Conservation (phyloP, 805 yeast genomes). For the Pichia californica region DNA sequence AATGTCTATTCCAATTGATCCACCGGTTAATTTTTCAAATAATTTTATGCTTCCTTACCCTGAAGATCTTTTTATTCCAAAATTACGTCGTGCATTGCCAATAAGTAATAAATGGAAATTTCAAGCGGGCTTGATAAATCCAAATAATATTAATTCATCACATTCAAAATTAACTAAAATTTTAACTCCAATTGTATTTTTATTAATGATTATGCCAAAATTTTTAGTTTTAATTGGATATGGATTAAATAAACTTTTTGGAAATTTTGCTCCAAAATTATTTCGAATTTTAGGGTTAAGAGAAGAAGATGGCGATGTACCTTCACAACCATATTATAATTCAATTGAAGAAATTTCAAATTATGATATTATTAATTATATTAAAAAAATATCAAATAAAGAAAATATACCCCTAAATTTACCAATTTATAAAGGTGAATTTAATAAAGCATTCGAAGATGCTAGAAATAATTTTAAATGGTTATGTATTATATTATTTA, state of each 20-base stretch:
- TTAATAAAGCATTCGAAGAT: conserved; percentile 36
- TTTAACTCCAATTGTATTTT: conserved; percentile 38
- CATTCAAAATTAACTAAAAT: conserved; percentile 4
- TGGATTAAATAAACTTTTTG: conserved; percentile 31
- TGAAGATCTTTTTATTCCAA: conserved; percentile 24
- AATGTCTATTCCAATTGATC: not conserved
- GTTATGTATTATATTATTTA: conserved; percentile 47
- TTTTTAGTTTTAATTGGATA: conserved; percentile 32
- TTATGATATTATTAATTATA: conserved; percentile 14
- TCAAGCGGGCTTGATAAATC: conserved; percentile 23
- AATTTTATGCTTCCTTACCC: not conserved
- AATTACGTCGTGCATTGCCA: conserved; percentile 31
- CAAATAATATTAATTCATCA: not conserved
- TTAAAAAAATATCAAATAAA: conserved; percentile 20
- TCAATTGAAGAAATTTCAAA: conserved; percentile 15
- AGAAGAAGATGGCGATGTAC: conserved; percentile 27
- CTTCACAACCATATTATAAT: conserved; percentile 23
- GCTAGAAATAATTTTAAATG: conserved; percentile 41
- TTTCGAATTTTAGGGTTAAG: conserved; percentile 25
- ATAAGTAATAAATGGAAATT: conserved; percentile 33
- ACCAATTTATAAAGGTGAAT: conserved; percentile 28
- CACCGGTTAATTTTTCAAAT: too few relatives aligned
- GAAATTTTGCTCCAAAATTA: conserved; percentile 30
- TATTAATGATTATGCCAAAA: conserved; percentile 52
- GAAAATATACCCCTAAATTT: conserved; percentile 20